Percentiles rank a stretch among this genome's conserved stretches.
Evolutionary conservation across 2,329 filamentous ascomycete species (phyloP).

Genomic region (Bipolaris zeicola): DNA sequence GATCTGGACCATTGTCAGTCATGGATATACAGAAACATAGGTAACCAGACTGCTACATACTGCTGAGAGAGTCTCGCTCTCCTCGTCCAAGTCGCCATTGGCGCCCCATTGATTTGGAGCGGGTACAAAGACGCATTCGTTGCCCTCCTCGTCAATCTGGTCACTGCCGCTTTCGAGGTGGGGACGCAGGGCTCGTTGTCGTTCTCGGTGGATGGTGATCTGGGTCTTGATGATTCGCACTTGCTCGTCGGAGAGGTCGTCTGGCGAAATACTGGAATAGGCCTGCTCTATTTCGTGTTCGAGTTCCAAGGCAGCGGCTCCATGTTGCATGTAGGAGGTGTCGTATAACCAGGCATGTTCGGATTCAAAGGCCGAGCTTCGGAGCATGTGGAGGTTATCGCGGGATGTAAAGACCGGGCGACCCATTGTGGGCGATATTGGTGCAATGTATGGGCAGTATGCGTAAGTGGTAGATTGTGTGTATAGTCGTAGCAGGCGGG

Average conservation of each 20-base stretch:
- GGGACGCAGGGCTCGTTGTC: slow-evolving; percentile 42
- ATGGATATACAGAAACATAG: not conserved
- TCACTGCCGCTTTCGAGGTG: slow-evolving; percentile 47
- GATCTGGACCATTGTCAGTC: slow-evolving; percentile 30
- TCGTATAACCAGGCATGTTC: slow-evolving; percentile 49
- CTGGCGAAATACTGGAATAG: slow-evolving; percentile 42
- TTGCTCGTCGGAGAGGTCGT: slow-evolving; percentile 46
- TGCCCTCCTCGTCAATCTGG: slow-evolving; percentile 43
- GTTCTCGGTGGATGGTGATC: slow-evolving; percentile 44
- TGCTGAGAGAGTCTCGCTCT: slow-evolving; percentile 45
- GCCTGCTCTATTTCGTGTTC: slow-evolving; percentile 43
- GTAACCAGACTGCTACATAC: slow-evolving; percentile 25
- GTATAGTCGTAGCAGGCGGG: not conserved
- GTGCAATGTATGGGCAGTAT: slow-evolving; percentile 1
- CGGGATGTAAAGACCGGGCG: slow-evolving; percentile 30
- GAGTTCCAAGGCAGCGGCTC: slow-evolving; percentile 41
- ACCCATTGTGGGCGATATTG: slow-evolving; percentile 30
- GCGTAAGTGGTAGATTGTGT: not conserved
- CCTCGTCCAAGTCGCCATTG: slow-evolving; percentile 46
- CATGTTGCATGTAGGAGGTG: slow-evolving; percentile 44
- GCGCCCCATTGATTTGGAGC: slow-evolving; percentile 48
- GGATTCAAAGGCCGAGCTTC: slow-evolving; percentile 46
- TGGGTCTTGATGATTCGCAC: slow-evolving; percentile 42
- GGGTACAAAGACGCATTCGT: slow-evolving; percentile 45
- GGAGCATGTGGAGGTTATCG: slow-evolving; percentile 42